These are phyloP conservation scores for Rosa rugosa DNA, from an alignment of 306 rosid genomes.

Conservation along the genomic window DNA sequence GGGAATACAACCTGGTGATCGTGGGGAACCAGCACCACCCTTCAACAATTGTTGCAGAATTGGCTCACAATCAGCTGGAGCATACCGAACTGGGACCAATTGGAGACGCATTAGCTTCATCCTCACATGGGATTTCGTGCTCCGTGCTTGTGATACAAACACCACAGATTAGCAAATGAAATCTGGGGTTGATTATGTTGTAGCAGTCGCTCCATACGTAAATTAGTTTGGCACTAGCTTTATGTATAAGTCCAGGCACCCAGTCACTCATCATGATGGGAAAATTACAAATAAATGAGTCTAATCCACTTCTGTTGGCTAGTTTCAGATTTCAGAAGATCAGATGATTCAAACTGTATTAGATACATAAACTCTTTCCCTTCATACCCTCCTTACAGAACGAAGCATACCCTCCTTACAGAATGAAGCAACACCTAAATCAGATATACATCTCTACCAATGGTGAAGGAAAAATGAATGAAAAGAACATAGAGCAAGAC, in stretches of 20 bases:
- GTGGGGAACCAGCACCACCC: conserved; percentile 75
- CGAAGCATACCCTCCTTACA: not conserved
- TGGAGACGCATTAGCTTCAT: conserved; percentile 58
- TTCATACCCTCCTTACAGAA: not conserved
- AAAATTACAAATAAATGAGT: not conserved
- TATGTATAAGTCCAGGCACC: not conserved
- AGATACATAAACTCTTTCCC: too few relatives aligned
- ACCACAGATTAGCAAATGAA: conserved; percentile 39
- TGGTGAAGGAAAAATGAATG: not conserved
- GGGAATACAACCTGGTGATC: conserved; percentile 50
- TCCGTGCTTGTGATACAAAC: conserved; percentile 68
- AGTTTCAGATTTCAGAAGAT: not conserved
- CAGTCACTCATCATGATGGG: not conserved
- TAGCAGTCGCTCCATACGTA: not conserved
- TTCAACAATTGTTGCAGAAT: conserved; percentile 47
- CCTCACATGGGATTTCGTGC: conserved; percentile 37
- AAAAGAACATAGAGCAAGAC: not conserved
- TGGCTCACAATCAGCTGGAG: conserved; percentile 52
- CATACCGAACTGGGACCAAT: conserved; percentile 69
- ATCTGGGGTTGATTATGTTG: conserved; percentile 5
- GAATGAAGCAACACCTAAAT: not conserved
- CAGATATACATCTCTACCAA: not conserved
- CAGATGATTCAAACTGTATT: not conserved
- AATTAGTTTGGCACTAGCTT: not conserved
- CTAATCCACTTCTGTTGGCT: not conserved